phyloP scores from a whole-genome alignment of 371 early-diverging fungal species.

The Mortierella sp. region DNA sequence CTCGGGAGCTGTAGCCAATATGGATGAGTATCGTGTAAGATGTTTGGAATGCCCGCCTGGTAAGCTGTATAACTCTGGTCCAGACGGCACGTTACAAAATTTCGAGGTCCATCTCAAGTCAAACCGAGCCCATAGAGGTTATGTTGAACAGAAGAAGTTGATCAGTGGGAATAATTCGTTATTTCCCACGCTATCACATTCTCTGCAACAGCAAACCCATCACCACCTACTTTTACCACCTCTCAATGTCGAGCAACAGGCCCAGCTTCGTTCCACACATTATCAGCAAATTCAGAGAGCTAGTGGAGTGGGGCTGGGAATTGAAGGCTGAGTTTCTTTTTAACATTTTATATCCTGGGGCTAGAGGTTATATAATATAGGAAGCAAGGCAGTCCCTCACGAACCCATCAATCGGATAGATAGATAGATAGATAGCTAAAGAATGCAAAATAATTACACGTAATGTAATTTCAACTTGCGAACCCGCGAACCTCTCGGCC shows the following conservation, averaged over 20 bases:
- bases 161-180: background rate
- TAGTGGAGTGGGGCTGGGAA: conserved; percentile 19
- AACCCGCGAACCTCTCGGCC: background rate
- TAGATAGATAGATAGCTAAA: background rate
- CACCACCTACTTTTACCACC: background rate
- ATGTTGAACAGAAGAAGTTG: conserved; percentile 35
- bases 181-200: background rate
- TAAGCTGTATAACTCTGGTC: conserved; percentile 58
- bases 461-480: background rate
- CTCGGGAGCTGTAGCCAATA: conserved; percentile 3
- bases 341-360: too few relatives aligned
- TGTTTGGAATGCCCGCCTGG: conserved; percentile 50
- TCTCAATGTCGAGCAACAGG: conserved; percentile 2
- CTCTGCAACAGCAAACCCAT: background rate
- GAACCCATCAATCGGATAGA: background rate
- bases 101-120: conserved; percentile 60
- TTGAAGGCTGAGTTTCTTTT: conserved; percentile 12
- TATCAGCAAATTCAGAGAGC: background rate
- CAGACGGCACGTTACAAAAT: conserved; percentile 50
- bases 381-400: too few relatives aligned
- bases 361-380: too few relatives aligned
- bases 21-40: conserved; percentile 28
- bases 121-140: conserved; percentile 47
- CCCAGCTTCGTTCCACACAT: background rate
- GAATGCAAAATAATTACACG: background rate